A percentile compares a stretch with the other conserved stretches of the same genome.
Conservation (phyloP, 352 stramenopile species). For the Elongisporangium senticosum region DNA sequence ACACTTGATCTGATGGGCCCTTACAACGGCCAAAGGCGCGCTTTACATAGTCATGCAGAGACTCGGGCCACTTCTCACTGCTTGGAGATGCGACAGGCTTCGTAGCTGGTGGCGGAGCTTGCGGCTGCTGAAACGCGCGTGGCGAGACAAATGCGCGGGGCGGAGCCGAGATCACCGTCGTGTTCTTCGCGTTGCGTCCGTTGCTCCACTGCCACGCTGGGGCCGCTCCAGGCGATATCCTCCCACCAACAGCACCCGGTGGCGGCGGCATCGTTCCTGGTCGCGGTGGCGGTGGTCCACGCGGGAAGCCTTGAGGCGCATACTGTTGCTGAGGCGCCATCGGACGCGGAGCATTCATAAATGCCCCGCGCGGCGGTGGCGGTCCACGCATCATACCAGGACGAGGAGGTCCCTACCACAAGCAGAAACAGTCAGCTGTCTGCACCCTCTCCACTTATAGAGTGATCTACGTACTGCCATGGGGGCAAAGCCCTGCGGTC, state of each 20-base stretch:
- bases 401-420: constrained; percentile 7
- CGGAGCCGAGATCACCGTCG: constrained; percentile 14
- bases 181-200: constrained; percentile 16
- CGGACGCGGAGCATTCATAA: constrained; percentile 8
- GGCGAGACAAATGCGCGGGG: constrained; percentile 16
- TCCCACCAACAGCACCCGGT: constrained; percentile 15
- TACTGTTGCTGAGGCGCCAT: constrained; percentile 10
- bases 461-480: neutral
- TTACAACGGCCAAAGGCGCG: constrained; percentile 77
- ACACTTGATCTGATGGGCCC: constrained; percentile 58
- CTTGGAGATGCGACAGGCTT: constrained; percentile 9
- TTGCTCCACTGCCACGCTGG: constrained; percentile 72
- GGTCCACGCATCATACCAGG: constrained; percentile 17
- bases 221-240: constrained; percentile 12
- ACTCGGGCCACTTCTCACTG: constrained; percentile 76
- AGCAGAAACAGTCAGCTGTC: neutral
- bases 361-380: constrained; percentile 13
- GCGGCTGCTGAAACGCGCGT: constrained; percentile 7
- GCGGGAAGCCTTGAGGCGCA: constrained; percentile 3
- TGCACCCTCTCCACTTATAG: neutral
- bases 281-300: constrained; percentile 14
- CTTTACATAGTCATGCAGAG: constrained; percentile 85
- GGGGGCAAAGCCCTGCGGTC: neutral
- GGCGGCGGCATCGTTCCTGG: constrained; percentile 28
- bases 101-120: constrained; percentile 7